Percentiles rank a stretch among this genome's conserved stretches.
Conservation (phyloP, 768 basidiomycete genomes). For the Russula abietina region DNA sequence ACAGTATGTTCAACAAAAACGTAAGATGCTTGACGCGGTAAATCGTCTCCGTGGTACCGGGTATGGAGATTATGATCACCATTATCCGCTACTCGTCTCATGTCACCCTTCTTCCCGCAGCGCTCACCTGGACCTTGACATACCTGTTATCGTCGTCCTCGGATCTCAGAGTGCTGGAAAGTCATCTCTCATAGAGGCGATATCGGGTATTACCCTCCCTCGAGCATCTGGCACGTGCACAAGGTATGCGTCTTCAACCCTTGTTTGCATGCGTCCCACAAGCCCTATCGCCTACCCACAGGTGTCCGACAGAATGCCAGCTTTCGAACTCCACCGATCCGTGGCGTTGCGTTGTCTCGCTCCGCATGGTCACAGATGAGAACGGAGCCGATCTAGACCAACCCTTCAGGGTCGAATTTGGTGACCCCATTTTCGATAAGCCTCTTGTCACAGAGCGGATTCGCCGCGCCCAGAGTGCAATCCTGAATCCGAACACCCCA, state of each 20-base stretch:
- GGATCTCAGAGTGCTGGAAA: constrained; percentile 73
- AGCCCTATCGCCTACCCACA: constrained; percentile 11
- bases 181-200: constrained; percentile 70
- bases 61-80: constrained; percentile 30
- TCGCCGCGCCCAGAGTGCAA: constrained; percentile 57
- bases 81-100: constrained; percentile 1
- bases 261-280: too few species aligned
- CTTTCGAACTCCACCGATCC: constrained; percentile 28
- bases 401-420: constrained; percentile 28
- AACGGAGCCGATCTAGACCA: constrained; percentile 34
- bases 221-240: constrained; percentile 71
- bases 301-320: constrained; percentile 37
- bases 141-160: constrained; percentile 64
- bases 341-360: constrained; percentile 34
- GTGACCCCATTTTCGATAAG: constrained; percentile 43
- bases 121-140: constrained; percentile 60
- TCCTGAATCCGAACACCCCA: constrained; percentile 48
- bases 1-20: constrained; percentile 37
- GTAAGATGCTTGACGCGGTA: constrained; percentile 51
- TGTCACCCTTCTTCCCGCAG: constrained; percentile 32
- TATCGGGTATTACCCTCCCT: constrained; percentile 65
- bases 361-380: constrained; percentile 31
- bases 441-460: constrained; percentile 58
- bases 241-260: constrained; percentile 36
- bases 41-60: constrained; percentile 59